phyloP scores from a whole-genome alignment of 73 alveolate species.

The Paramecium bursaria region DNA sequence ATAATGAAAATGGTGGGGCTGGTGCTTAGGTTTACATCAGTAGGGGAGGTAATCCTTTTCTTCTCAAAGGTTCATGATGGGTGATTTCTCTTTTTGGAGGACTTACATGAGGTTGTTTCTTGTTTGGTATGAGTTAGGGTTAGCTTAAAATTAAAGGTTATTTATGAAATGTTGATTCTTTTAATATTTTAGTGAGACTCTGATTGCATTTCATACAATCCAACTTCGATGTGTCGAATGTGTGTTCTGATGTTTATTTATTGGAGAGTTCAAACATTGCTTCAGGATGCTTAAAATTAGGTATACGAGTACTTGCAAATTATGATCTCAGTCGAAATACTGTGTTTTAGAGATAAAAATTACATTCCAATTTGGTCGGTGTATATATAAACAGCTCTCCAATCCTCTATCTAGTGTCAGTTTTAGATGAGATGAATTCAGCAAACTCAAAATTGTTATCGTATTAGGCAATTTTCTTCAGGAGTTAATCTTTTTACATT shows the following conservation, averaged over 20 bases:
- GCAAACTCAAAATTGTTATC: constrained; percentile 52
- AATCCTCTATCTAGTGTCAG: constrained; percentile 44
- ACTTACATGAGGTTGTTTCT: not conserved
- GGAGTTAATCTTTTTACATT: too few relatives aligned
- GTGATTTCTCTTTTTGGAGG: not conserved
- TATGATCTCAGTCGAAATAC: constrained; percentile 53
- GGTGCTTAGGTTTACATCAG: not conserved
- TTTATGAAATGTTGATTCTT: not conserved
- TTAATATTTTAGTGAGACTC: constrained; percentile 3
- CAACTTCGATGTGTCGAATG: constrained; percentile 8
- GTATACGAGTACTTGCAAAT: constrained; percentile 11
- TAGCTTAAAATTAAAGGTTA: not conserved
- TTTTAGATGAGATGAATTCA: constrained; percentile 49
- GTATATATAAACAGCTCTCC: constrained; percentile 43
- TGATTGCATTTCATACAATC: constrained; percentile 52
- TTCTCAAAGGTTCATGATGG: not conserved
- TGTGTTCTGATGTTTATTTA: too few relatives aligned
- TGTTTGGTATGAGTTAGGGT: constrained; percentile 11
- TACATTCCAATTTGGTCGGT: constrained; percentile 56
- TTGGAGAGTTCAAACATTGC: constrained; percentile 41
- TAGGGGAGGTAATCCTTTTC: constrained; percentile 31
- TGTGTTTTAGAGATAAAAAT: not conserved
- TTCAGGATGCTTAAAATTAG: constrained; percentile 36
- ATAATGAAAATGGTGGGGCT: not conserved
- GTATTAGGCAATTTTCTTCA: too few relatives aligned